These are phyloP conservation scores for Coniosporium apollinis DNA, from an alignment of 495 filamentous ascomycete species.

Conservation along the genomic window DNA sequence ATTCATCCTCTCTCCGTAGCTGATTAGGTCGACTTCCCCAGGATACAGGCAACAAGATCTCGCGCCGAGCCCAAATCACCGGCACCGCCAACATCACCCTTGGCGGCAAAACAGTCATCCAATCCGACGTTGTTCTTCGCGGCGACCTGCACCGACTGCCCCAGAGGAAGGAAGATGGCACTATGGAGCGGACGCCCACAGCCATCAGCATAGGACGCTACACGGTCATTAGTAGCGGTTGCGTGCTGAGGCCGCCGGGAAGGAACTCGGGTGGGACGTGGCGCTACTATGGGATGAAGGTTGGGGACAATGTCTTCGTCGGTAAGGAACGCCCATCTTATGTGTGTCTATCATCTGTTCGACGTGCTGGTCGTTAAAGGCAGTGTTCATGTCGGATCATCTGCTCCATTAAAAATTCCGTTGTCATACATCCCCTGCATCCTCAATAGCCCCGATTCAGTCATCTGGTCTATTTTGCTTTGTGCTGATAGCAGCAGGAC, in stretches of 20 bases:
- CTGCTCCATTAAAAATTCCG: neutral
- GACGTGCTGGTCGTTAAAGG: too few species aligned
- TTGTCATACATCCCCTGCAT: neutral
- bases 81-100: conserved; percentile 96
- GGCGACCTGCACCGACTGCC: conserved; percentile 51
- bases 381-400: too few species aligned
- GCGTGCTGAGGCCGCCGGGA: conserved; percentile 59
- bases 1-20: neutral
- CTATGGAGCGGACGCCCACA: conserved; percentile 23
- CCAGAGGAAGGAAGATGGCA: conserved; percentile 15
- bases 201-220: conserved; percentile 80
- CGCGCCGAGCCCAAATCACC: conserved; percentile 72
- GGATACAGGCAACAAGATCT: conserved; percentile 98
- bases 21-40: conserved; percentile 15
- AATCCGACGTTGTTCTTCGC: conserved; percentile 78
- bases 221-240: conserved; percentile 61
- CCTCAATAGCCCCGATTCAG: neutral
- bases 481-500: conserved; percentile 5
- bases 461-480: neutral
- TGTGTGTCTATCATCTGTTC: conserved; percentile 1
- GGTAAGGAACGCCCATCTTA: conserved; percentile 35
- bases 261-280: conserved; percentile 43
- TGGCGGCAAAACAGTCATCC: conserved; percentile 86
- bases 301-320: conserved; percentile 85
- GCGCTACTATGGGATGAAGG: conserved; percentile 70